phyloP scores from a whole-genome alignment of 345 rosid species.

The Ailanthus altissimus region DNA sequence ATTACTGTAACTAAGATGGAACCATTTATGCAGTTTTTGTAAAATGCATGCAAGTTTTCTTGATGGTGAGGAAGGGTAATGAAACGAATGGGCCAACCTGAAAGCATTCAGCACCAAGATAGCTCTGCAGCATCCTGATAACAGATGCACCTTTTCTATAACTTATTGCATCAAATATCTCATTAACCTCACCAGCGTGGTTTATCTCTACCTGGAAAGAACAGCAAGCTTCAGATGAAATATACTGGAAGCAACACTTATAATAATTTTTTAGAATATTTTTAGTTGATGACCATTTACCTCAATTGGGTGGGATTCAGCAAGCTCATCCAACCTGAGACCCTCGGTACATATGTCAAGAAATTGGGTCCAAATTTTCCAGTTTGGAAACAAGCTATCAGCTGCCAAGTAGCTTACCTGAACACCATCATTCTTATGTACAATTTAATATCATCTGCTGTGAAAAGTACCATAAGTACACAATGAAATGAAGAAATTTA shows the following conservation, averaged over 20 bases:
- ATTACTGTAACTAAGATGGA: background rate
- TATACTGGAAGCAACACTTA: background rate
- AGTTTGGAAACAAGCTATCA: slow-evolving; percentile 90
- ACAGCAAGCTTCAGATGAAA: slow-evolving; percentile 8
- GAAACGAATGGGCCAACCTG: slow-evolving; percentile 57
- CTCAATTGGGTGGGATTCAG: slow-evolving; percentile 98
- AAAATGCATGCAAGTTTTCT: background rate
- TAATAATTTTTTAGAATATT: background rate
- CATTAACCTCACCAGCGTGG: slow-evolving; percentile 88
- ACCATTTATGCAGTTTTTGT: background rate
- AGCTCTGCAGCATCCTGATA: slow-evolving; percentile 94
- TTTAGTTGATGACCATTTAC: slow-evolving; percentile 32
- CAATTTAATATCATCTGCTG: slow-evolving; percentile 8
- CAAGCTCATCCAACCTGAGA: slow-evolving; percentile 90
- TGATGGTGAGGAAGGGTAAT: background rate
- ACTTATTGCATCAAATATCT: slow-evolving; percentile 95
- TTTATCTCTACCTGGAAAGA: slow-evolving; percentile 78
- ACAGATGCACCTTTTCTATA: slow-evolving; percentile 94
- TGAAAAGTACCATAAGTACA: slow-evolving; percentile 11
- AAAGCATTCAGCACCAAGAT: slow-evolving; percentile 87
- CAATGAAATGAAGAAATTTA: slow-evolving; percentile 34
- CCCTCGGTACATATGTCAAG: slow-evolving; percentile 82
- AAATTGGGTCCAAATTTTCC: slow-evolving; percentile 99
- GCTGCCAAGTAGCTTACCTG: slow-evolving; percentile 97
- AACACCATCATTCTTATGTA: slow-evolving; percentile 21